phyloP scores from a whole-genome alignment of 441 rosid genomes.

The California macrophylla region DNA sequence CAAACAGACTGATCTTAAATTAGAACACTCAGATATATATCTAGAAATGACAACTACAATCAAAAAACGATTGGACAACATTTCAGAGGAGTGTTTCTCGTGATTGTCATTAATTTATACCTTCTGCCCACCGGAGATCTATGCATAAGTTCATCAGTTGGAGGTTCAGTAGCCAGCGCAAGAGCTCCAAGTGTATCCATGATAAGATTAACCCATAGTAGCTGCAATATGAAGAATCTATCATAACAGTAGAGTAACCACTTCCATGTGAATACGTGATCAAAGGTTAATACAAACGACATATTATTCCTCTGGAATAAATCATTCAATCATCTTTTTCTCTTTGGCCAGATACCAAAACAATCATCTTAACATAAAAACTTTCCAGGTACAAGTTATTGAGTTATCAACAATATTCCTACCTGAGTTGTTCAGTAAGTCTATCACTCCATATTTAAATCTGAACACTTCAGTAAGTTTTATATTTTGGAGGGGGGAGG shows the following conservation, averaged over 20 bases:
- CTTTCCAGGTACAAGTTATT: background rate
- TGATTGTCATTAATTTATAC: conserved; percentile 25
- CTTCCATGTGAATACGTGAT: background rate
- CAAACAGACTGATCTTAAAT: background rate
- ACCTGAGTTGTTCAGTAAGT: background rate
- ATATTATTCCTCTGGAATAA: background rate
- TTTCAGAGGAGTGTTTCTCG: background rate
- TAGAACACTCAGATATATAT: background rate
- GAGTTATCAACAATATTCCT: background rate
- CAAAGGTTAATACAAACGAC: background rate
- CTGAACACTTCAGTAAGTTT: background rate
- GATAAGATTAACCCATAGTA: conserved; percentile 97
- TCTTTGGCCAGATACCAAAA: too few species aligned
- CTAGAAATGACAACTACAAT: background rate
- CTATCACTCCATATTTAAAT: background rate
- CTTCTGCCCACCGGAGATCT: conserved; percentile 84
- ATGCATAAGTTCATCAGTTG: conserved; percentile 78
- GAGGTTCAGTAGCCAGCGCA: conserved; percentile 96
- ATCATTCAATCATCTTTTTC: background rate
- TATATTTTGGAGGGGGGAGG: background rate
- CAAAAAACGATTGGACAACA: too few species aligned
- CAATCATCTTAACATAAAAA: too few species aligned
- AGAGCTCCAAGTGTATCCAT: conserved; percentile 99
- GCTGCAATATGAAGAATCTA: conserved; percentile 36
- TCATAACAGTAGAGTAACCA: background rate